A percentile compares a stretch with the other conserved stretches of the same genome.
These are phyloP conservation scores for Termitomyces sp. DNA, from an alignment of 768 basidiomycete genomes.

Conservation along the genomic window DNA sequence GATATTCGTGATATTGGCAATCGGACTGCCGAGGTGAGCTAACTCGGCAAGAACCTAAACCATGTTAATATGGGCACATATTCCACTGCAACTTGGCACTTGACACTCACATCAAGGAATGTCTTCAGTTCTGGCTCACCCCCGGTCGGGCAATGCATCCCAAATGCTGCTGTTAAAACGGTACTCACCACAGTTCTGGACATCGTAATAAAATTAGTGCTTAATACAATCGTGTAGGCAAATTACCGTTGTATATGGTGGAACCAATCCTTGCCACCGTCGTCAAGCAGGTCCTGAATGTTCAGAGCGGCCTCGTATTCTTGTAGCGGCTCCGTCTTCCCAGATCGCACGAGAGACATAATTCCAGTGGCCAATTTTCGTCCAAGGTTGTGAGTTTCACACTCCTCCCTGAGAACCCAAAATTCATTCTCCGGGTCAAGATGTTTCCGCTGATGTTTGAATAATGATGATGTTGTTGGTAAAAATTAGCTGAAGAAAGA, in stretches of 20 bases:
- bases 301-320: background rate
- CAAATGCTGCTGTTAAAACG: no score
- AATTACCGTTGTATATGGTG: background rate
- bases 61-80: no score
- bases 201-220: background rate
- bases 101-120: no score
- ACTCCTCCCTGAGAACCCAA: background rate
- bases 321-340: background rate
- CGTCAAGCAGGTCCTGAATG: background rate
- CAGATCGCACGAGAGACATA: background rate
- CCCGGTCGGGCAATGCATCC: no score
- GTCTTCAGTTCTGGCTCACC: no score
- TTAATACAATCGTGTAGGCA: background rate
- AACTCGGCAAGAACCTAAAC: no score
- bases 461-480: background rate
- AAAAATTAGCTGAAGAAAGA: background rate
- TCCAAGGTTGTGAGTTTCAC: no score
- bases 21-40: no score
- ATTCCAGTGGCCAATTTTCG: background rate
- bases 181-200: background rate
- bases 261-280: background rate
- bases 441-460: background rate
- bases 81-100: no score
- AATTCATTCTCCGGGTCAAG: background rate
- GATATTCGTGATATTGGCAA: no score